Evolutionary conservation across 1,284 basidiomycete species (phyloP), one percentile per base, ranked within the genome.

Genomic region (Tetrapyrgos nigripes): DNA sequence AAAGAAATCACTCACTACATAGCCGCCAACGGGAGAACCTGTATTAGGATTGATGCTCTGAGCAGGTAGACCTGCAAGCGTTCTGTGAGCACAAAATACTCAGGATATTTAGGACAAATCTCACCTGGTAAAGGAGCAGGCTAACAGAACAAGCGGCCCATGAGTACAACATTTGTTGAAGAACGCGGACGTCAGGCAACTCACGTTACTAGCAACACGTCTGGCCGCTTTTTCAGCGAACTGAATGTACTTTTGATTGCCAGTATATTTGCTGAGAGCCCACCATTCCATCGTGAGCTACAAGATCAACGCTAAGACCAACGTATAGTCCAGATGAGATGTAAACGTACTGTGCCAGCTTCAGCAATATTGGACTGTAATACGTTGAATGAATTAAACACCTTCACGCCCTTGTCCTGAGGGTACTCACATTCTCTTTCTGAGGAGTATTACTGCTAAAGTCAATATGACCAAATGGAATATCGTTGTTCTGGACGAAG

Each of bases 341-440:
- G 29, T 24, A 29, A 5, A 72, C 82, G 64, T 64, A 89, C 88
- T 2, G 87, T 88, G 24, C 88, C 89, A 17, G 85, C 87, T 70
- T 82, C 83, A 9, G 89, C 88, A 50, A 90, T 84, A 67, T 82
- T 85, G 3, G 82, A 77, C 87, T 88, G 56, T 33, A 56, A 28
- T 23, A 45, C 17, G 10, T 10, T 10, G 9, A 17, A n/a, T 17
- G 28, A 26, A 31, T 52, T 19, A 52, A 24, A n/a, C n/a, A n/a
- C n/a, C n/a, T n/a, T n/a, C n/a, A n/a, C n/a, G n/a, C n/a, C n/a
- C n/a, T n/a, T n/a, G 17, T 6, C 3, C 28, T 52, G 19, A 33
- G n/a, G 11, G n/a, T 11, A n/a, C 81, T 64, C 62, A 87, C 86
- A 2, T 72, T 76, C 21, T 53, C 70, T 6, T 71, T 65, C 4